Conservation (phyloP, 2,329 filamentous ascomycete genomes). For the Aspergillus sp. region DNA sequence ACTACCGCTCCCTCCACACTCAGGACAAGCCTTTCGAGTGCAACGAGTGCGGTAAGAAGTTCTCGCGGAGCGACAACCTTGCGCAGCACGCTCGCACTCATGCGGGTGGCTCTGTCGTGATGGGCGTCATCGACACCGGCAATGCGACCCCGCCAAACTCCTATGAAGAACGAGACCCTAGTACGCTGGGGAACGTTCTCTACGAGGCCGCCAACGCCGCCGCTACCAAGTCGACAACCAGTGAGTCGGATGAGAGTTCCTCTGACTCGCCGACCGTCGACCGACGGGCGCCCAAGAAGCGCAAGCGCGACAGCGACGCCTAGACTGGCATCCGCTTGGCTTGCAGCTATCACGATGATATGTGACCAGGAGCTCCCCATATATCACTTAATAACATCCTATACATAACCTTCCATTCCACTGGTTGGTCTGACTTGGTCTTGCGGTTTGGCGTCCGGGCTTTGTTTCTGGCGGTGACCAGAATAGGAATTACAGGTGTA, state of each 20-base stretch:
- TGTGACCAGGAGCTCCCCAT: conserved; percentile 42
- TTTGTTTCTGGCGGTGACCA: conserved; percentile 29
- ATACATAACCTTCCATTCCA: conserved; percentile 26
- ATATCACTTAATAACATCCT: conserved; percentile 34
- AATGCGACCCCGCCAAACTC: conserved; percentile 52
- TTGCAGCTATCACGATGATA: conserved; percentile 37
- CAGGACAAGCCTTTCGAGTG: conserved; percentile 99
- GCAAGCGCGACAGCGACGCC: conserved; percentile 68
- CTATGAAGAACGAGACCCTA: conserved; percentile 60
- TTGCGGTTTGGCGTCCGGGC: conserved; percentile 40
- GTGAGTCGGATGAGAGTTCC: conserved; percentile 42
- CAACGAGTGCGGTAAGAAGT: conserved; percentile 97
- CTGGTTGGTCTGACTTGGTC: conserved; percentile 28
- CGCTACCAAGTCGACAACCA: conserved; percentile 59
- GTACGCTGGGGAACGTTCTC: conserved; percentile 71
- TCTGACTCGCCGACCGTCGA: conserved; percentile 38
- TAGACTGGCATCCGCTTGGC: conserved; percentile 39
- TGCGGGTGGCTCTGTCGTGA: conserved; percentile 83
- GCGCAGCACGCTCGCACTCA: conserved; percentile 95
- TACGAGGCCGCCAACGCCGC: conserved; percentile 78
- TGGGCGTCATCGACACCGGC: conserved; percentile 78
- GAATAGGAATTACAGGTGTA: conserved; percentile 26
- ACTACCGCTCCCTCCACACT: conserved; percentile 97
- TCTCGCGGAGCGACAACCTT: conserved; percentile 95
- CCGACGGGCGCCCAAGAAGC: conserved; percentile 69